Base-by-base conservation (phyloP, 495 filamentous ascomycete species). In the Rhizodiscina lignyota region DNA sequence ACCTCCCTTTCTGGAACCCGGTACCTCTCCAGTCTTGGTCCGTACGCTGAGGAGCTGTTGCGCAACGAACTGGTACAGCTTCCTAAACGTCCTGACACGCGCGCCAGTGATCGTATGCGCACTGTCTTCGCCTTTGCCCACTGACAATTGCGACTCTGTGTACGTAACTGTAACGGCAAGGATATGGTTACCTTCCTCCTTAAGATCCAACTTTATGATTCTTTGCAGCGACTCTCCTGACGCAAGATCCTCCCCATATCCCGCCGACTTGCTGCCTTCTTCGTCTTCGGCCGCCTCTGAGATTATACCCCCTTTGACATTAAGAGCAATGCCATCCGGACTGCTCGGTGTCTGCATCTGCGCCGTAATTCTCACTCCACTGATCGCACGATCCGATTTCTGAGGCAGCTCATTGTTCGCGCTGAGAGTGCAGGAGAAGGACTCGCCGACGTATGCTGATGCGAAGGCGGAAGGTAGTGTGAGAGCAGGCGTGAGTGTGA, bases 51-150 rank as follows among this genome's bases (percentile, higher is more conserved):
- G 59, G 44, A 82, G 81, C 36, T 77, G 74, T 56, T 87, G 83
- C 32, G 85, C 87, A 17, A 86, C 75, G 50, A 97, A 97, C 55
- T 96, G 91, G 53, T 97, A 97, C 40, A 97, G 57, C 55, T 97
- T 97, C 42, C 87, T 63, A 52, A 96, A 97, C 10, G 82, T 93
- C 40, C 91, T 63, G 18, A 78, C 74, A 26, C 83, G 36, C 50
- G 37, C 39, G 64, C 38, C 78, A 69, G 36, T 54, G 46, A 35
- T 29, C 37, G 47, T 31, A n/a, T n/a, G n/a, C n/a, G n/a, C n/a
- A n/a, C n/a, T n/a, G n/a, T n/a, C n/a, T n/a, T n/a, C n/a, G 54
- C 58, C 50, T 34, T 51, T 42, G 37, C 50, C 35, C 22, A 44
- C 59, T 23, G 42, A 55, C 29, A 66, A 54, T 33, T 54, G 39